A percentile compares a stretch with the other conserved stretches of the same genome.
Conservation (phyloP, 805 yeast genomes). For the Alloascoidea hylecoeti region DNA sequence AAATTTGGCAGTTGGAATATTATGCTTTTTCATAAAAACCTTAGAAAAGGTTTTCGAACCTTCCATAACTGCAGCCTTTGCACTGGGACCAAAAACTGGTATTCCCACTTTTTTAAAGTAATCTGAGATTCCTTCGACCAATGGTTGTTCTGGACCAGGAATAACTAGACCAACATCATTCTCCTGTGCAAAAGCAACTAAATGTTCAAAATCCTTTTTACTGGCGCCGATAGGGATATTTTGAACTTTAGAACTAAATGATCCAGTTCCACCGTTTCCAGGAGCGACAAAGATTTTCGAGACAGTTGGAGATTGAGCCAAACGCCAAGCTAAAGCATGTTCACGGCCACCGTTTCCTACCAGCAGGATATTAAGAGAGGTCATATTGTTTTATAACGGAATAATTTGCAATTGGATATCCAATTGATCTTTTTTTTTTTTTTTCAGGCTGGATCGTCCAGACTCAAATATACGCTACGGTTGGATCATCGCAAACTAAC, state of each 20-base stretch:
- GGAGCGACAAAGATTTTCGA: conserved; percentile 80
- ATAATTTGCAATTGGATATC: background rate
- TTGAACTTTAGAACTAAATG: conserved; percentile 35
- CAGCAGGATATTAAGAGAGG: conserved; percentile 49
- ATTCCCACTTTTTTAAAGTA: conserved; percentile 71
- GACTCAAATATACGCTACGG: background rate
- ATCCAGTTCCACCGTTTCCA: conserved; percentile 88
- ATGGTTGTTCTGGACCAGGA: conserved; percentile 99
- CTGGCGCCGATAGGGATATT: conserved; percentile 59
- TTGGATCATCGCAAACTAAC: too few relatives aligned
- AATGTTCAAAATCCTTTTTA: conserved; percentile 49
- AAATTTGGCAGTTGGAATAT: conserved; percentile 90
- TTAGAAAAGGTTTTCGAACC: conserved; percentile 94
- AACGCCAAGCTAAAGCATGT: conserved; percentile 90
- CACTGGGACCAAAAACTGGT: conserved; percentile 95
- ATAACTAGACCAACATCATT: conserved; percentile 60
- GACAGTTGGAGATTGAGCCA: conserved; percentile 65
- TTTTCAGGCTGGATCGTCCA: background rate
- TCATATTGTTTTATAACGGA: background rate
- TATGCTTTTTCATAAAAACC: conserved; percentile 82
- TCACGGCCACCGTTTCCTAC: conserved; percentile 99
- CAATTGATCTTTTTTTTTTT: conserved; percentile 1
- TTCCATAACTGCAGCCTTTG: conserved; percentile 84
- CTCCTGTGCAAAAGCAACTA: conserved; percentile 62
- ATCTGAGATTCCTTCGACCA: conserved; percentile 82